Percentiles rank a stretch among this genome's conserved stretches.
phyloP scores from a whole-genome alignment of 176 grass and related monocot genomes.

The Musa itinerans region DNA sequence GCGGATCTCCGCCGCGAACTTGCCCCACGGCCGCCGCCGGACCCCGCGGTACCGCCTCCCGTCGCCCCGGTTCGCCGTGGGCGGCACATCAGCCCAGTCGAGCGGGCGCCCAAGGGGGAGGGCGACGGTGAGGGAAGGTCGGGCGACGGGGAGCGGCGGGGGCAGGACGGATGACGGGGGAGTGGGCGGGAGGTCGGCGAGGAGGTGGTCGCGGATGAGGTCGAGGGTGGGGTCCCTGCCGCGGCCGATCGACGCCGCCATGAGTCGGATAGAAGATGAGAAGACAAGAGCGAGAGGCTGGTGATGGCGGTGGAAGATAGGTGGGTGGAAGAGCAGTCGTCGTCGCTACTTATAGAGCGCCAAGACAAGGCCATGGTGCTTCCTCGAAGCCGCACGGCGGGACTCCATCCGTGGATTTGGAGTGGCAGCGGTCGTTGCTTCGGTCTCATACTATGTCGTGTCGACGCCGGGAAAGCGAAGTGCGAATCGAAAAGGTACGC shows the following conservation, averaged over 20 bases:
- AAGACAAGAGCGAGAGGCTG: neutral
- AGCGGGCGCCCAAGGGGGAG: neutral
- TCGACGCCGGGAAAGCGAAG: no score
- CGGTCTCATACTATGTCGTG: no score
- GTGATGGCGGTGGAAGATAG: no score
- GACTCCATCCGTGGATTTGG: no score
- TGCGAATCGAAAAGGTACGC: no score
- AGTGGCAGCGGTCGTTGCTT: no score
- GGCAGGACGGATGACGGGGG: neutral
- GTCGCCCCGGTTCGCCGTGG: neutral
- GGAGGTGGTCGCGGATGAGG: constrained; percentile 1
- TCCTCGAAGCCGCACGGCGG: no score
- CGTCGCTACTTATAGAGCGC: no score
- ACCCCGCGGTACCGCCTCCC: constrained; percentile 53
- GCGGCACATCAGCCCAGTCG: neutral
- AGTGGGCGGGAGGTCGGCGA: neutral
- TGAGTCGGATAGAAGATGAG: neutral
- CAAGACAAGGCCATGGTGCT: no score
- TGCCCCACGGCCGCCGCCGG: constrained; percentile 83
- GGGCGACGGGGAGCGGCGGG: neutral
- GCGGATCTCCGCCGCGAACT: constrained; percentile 86
- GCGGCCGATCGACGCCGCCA: neutral
- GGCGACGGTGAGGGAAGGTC: neutral
- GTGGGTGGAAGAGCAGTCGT: no score
- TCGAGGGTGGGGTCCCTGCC: neutral